phyloP scores from a whole-genome alignment of 176 grass and related monocot species.

The Otatea glauca region DNA sequence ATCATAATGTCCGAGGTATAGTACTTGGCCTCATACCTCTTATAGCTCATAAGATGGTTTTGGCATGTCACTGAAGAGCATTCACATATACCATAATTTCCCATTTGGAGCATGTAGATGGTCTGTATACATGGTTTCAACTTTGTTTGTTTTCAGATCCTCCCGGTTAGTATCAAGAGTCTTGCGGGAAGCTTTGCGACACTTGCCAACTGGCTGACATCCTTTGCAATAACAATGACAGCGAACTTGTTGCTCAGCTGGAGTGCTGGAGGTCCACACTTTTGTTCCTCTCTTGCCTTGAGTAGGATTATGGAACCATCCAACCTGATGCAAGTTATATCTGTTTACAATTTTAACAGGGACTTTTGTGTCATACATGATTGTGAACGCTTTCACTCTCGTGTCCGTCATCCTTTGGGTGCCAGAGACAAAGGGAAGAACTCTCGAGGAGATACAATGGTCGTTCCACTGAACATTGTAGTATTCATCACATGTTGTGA shows the following conservation, averaged over 20 bases:
- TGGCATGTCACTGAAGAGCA: neutral
- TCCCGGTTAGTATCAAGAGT: slow-evolving; percentile 83
- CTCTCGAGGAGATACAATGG: slow-evolving; percentile 90
- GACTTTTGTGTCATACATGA: slow-evolving; percentile 71
- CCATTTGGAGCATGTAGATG: neutral
- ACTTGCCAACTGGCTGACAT: slow-evolving; percentile 90
- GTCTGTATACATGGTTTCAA: slow-evolving; percentile 6
- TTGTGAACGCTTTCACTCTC: slow-evolving; percentile 63
- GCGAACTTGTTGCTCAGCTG: slow-evolving; percentile 86
- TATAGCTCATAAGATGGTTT: slow-evolving; percentile 24
- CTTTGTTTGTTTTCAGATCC: slow-evolving; percentile 49
- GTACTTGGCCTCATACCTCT: neutral
- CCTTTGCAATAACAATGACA: slow-evolving; percentile 83
- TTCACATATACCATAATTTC: neutral
- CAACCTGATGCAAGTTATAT: slow-evolving; percentile 25
- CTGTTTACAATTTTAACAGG: slow-evolving; percentile 50
- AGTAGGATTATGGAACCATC: slow-evolving; percentile 19
- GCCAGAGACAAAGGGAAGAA: slow-evolving; percentile 93
- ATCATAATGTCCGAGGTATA: slow-evolving; percentile 99
- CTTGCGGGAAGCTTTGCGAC: slow-evolving; percentile 86
- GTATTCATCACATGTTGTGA: neutral
- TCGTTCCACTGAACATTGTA: slow-evolving; percentile 63
- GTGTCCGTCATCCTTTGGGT: slow-evolving; percentile 85
- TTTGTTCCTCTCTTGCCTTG: slow-evolving; percentile 10
- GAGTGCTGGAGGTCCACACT: slow-evolving; percentile 75